Base-by-base conservation (phyloP, 169 alveolate genomes). In the Cryptosporidium meleagridis region DNA sequence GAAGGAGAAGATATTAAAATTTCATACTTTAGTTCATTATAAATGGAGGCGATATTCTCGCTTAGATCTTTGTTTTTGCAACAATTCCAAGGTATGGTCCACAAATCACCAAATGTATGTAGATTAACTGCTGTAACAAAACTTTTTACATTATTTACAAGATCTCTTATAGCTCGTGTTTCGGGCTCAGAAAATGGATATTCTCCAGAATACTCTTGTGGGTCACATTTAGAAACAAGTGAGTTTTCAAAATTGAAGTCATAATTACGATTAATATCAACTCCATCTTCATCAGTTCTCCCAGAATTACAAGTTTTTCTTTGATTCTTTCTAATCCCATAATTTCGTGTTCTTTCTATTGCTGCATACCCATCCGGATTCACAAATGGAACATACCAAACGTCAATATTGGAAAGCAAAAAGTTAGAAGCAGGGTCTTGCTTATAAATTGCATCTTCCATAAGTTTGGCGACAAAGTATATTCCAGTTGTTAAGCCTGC, bases 181-280 rank as follows among this genome's bases (percentile, higher is more conserved):
- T 91, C 93, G n/a, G 93, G 93, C 45, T 91, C 93, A 51, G 91
- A 72, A 85, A 91, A 91, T 23, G 93, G 91, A 41, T 39, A n/a
- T 18, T 52, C 85, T 9, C 93, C 93, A 18, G 86, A 58, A 44
- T 85, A 91, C 39, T 91, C 93, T 31, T 91, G 92, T 67, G 89
- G 89, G 41, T 80, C 89, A 67, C 89, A 80, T 45, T 65, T 65
- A 23, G 68, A 23, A 45, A 26, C 29, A 23, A 18, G 41, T 10
- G 29, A 37, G 48, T 80, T 62, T 6, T 80, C 67, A 65, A 71
- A 85, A n/a, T 23, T 53, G 61, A 37, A 62, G 41, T 59, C 91
- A 69, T 86, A 86, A 53, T 86, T 86, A 7, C 92, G 61, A 52
- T 86, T 86, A n/a, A 86, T 58, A 70, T 86, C 92, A 35, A 86